phyloP scores from a whole-genome alignment of 1,139 yeast species.

The Kurtzmaniella quercitrusa region DNA sequence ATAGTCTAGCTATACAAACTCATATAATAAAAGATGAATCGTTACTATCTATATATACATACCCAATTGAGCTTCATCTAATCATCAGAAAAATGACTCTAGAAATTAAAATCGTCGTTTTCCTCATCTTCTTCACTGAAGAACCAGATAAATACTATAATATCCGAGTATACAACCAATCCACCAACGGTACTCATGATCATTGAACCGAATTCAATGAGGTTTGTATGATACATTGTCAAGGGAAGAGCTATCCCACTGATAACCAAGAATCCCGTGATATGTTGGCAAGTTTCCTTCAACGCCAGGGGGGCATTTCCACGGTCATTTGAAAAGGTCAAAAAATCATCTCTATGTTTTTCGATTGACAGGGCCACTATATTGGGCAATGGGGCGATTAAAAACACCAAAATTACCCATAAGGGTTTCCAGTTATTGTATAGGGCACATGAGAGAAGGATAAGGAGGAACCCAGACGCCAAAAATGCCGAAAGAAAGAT shows the following conservation, averaged over 20 bases:
- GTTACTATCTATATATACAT: too few species aligned
- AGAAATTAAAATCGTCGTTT: conserved; percentile 51
- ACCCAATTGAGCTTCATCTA: too few species aligned
- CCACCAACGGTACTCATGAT: conserved; percentile 71
- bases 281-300: conserved; percentile 55
- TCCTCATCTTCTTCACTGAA: conserved; percentile 55
- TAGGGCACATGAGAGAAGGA: conserved; percentile 68
- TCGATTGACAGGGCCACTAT: conserved; percentile 39
- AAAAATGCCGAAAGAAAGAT: conserved; percentile 66
- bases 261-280: conserved; percentile 63
- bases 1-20: too few species aligned
- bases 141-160: conserved; percentile 66
- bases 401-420: conserved; percentile 61
- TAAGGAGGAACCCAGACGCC: conserved; percentile 71
- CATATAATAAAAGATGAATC: too few species aligned
- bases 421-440: conserved; percentile 69
- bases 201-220: conserved; percentile 56
- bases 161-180: conserved; percentile 63
- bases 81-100: too few species aligned
- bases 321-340: conserved; percentile 54
- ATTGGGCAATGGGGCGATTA: conserved; percentile 72
- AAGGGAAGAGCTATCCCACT: conserved; percentile 68
- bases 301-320: conserved; percentile 41
- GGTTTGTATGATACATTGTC: conserved; percentile 55
- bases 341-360: conserved; percentile 51